A percentile compares a stretch with the other conserved stretches of the same genome.
phyloP scores from a whole-genome alignment of 805 yeast genomes.

The Saccharomycopsis selenospora region DNA sequence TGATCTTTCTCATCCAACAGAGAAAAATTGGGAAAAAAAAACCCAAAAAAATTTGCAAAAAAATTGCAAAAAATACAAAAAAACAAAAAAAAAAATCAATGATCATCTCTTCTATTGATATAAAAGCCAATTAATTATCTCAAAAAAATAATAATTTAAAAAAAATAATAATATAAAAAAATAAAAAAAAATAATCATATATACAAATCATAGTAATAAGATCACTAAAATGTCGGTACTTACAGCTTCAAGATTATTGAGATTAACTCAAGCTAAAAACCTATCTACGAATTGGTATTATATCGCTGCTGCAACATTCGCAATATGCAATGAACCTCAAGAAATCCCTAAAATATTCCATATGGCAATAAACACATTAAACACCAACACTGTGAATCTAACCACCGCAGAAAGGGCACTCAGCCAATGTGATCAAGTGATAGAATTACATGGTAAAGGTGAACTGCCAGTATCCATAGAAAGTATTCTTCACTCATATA shows the following conservation, averaged over 20 bases:
- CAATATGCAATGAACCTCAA: conserved; percentile 75
- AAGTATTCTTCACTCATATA: conserved; percentile 15
- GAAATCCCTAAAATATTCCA: conserved; percentile 72
- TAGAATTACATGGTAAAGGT: conserved; percentile 10
- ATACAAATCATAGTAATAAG: no score
- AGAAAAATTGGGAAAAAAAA: no score
- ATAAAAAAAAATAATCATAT: no score
- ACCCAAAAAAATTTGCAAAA: no score
- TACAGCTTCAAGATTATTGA: conserved; percentile 49
- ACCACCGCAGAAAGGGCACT: conserved; percentile 20
- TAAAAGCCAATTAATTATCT: no score
- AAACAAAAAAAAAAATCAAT: no score
- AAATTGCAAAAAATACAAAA: no score
- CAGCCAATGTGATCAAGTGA: conserved; percentile 1
- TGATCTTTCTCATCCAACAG: no score
- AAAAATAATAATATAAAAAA: no score
- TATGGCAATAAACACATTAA: conserved; percentile 38
- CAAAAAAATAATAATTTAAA: no score
- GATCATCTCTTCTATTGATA: no score
- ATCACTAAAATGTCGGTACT: conserved; percentile 30
- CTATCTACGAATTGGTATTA: conserved; percentile 63
- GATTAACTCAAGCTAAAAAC: conserved; percentile 46
- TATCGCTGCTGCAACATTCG: conserved; percentile 72
- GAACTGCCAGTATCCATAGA: conserved; percentile 17
- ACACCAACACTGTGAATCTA: not conserved